Base-by-base conservation (phyloP, 2,329 filamentous ascomycete species). In the Zymoseptoria tritici region DNA sequence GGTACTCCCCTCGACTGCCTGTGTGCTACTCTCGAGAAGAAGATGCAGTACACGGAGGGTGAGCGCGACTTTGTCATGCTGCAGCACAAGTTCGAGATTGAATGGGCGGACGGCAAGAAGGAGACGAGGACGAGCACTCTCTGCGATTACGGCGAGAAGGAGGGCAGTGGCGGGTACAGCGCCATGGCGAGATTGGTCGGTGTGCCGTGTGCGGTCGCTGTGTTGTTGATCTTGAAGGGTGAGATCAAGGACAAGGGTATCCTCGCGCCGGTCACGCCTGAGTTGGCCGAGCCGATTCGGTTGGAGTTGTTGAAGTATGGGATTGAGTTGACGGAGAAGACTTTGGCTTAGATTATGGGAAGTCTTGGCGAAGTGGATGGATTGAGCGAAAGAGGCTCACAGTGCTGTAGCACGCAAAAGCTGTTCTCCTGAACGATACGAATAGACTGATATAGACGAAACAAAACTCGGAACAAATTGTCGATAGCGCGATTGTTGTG, bases 1-100 rank as follows among this genome's bases (percentile, higher is more conserved):
- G 88, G 85, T 57, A 96, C 90, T 79, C 88, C 91, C 3, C 83
- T 96, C 22, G 92, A 96, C 75, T 93, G 89, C n/a, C 85, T 96
- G 49, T 96, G 91, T 78, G 90, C 90, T 31, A 89, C 86, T 2
- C 83, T 96, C 29, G 91, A 96, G 81, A 79, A 89, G 81, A 96
- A 95, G 85, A 95, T 96, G 90, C 84, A 89, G 76, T 96, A 87
- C 75, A 88, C 84, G 71, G 80, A 88, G 68, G 87, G 83, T 62
- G 91, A 96, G 84, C 87, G 91, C 61, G 91, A 96, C 75, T 80
- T 95, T 66, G 89, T 94, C 58, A 81, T 84, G 78, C 82, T 91
- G 31, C 88, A 91, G 79, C 88, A 90, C 80, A 87, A 85, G 78
- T 95, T 96, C 74, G 86, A 86, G 73, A 90, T 96, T 67, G 89